These are phyloP conservation scores for Hypoxylon intermedium DNA, from an alignment of 495 filamentous ascomycete species.

Conservation along the genomic window DNA sequence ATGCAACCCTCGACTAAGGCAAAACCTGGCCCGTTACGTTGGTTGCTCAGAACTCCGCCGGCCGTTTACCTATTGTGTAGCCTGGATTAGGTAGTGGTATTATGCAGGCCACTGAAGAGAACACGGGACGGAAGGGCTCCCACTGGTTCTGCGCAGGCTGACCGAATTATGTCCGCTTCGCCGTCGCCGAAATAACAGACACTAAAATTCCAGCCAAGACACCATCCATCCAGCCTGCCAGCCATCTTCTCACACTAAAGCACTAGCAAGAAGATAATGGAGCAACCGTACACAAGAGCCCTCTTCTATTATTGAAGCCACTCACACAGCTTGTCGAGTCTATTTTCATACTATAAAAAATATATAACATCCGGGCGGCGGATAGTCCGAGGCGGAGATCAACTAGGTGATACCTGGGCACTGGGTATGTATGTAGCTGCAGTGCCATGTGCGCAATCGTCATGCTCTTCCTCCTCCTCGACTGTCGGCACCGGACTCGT, in stretches of 20 bases:
- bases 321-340: not conserved
- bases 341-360: no score
- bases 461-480: constrained; percentile 10
- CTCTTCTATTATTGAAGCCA: not conserved
- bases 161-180: constrained; percentile 36
- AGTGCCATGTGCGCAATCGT: constrained; percentile 34
- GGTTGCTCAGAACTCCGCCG: constrained; percentile 31
- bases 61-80: constrained; percentile 25
- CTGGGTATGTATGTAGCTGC: constrained; percentile 7
- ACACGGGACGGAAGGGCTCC: constrained; percentile 27
- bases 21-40: constrained; percentile 36
- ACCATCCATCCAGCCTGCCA: no score
- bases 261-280: no score
- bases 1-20: constrained; percentile 36
- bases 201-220: no score
- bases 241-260: no score
- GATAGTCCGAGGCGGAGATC: constrained; percentile 35
- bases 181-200: constrained; percentile 26
- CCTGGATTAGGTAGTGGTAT: constrained; percentile 21
- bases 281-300: no score
- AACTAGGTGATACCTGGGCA: no score
- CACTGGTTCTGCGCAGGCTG: constrained; percentile 28
- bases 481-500: constrained; percentile 28
- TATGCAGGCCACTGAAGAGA: constrained; percentile 22
- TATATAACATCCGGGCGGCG: constrained; percentile 26